Base-by-base conservation (phyloP, 1,284 basidiomycete genomes). In the Singerocomus inundabilis region DNA sequence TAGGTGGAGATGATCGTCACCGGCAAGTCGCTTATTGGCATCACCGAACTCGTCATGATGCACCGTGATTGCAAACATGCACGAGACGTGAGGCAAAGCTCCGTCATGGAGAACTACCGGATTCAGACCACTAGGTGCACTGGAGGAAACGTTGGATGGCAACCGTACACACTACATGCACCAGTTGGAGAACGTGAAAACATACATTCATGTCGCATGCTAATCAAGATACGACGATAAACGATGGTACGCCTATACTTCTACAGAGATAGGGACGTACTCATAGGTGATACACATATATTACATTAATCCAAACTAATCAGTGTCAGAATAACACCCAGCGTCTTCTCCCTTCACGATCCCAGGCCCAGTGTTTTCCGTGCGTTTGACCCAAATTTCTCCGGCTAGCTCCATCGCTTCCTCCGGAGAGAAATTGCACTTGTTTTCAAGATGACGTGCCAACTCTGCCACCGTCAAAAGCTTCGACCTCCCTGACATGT, bases 311-410 rank as follows among this genome's bases (percentile, higher is more conserved):
- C 28, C 21, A 1, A 0, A 30, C 30, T 47, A 34, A 42, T 29
- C n/a, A 28, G 24, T 13, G 18, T 43, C 38, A 12, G 37, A 30
- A 46, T 26, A 24, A 40, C 40, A 5, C 13, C 13, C 36, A 2
- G 9, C 6, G 13, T 48, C 45, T 12, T 35, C 47, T 9, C 9
- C 30, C 34, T 61, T 65, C 13, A 52, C 49, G 16, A 41, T 8
- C 1, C 49, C 39, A 13, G 40, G 16, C 6, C 18, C 45, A 12
- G 1, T 21, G 4, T 30, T 25, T 35, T 59, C 55, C 26, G 6
- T 42, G 30, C 61, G 59, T 18, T 44, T 44, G 2, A 40, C 57
- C 60, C 43, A 66, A 28, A 62, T 61, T 30, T 38, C 44, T 5
- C 33, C 33, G 10, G 57, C 62, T 38, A 62, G 30, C 3, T 16